Evolutionary conservation across 768 basidiomycete species (phyloP).

Genomic region (Paxillus rubicundulus): DNA sequence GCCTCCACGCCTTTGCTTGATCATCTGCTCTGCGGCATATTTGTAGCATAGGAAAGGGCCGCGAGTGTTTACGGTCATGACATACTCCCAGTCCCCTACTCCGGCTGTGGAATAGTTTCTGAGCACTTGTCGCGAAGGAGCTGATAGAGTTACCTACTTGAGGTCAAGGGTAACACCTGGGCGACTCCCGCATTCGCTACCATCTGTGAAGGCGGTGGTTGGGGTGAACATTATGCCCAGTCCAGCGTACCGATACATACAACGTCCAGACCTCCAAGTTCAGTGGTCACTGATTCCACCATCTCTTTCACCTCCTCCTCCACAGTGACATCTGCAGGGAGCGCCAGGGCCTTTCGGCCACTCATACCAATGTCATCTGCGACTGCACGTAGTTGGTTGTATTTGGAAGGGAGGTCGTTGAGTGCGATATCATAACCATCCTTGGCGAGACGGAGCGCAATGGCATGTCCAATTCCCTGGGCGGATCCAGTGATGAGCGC

Average conservation of each 20-base stretch:
- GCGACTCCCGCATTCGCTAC: conserved; percentile 16
- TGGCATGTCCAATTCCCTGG: conserved; percentile 26
- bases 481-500: conserved; percentile 32
- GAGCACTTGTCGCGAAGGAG: neutral
- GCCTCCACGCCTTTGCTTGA: conserved; percentile 49
- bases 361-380: conserved; percentile 20
- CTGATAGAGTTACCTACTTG: neutral
- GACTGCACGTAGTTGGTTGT: conserved; percentile 6
- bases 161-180: neutral
- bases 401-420: conserved; percentile 25
- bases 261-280: conserved; percentile 10
- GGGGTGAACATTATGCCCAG: neutral
- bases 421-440: conserved; percentile 30
- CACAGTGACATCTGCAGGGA: conserved; percentile 20
- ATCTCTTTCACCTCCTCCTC: conserved; percentile 23
- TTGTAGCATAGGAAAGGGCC: conserved; percentile 64
- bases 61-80: conserved; percentile 51
- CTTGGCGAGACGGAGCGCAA: conserved; percentile 16
- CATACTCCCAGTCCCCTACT: conserved; percentile 39
- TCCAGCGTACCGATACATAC: neutral
- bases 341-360: conserved; percentile 14
- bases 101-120: conserved; percentile 22
- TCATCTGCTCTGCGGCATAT: conserved; percentile 62
- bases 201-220: conserved; percentile 10
- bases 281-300: conserved; percentile 14